phyloP scores from a whole-genome alignment of 768 basidiomycete species.

The Naganishia randhawae region DNA sequence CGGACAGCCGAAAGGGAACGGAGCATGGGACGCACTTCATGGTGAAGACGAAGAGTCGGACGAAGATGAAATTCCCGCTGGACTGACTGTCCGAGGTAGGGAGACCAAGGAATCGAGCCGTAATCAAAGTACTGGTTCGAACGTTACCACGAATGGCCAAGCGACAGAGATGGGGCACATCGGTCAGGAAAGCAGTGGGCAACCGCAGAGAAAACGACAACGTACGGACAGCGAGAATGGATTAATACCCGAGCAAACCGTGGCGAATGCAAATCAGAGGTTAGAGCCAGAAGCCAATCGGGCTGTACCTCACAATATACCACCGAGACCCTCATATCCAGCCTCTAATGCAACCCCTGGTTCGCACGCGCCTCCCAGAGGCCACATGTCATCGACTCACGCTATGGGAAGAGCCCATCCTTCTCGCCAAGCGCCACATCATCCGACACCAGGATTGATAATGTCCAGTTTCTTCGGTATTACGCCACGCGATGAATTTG shows the following conservation, averaged over 20 bases:
- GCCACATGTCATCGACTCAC: background rate
- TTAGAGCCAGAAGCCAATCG: background rate
- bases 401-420: background rate
- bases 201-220: background rate
- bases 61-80: conserved; percentile 14
- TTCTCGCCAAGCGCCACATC: background rate
- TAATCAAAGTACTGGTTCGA: background rate
- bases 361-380: background rate
- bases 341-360: background rate
- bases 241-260: background rate
- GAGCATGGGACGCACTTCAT: conserved; percentile 14
- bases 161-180: background rate
- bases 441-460: conserved; percentile 24
- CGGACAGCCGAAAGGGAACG: background rate
- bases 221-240: background rate
- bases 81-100: conserved; percentile 1
- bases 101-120: conserved; percentile 12
- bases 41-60: background rate
- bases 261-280: background rate
- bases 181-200: background rate
- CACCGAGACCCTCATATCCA: background rate
- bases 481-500: conserved; percentile 43
- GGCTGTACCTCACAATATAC: too few species aligned
- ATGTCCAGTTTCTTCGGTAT: conserved; percentile 45
- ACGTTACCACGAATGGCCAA: background rate